Evolutionary conservation across 768 basidiomycete species (phyloP), one percentile per base, ranked within the genome.

Genomic region (Tubosaeta sp.): DNA sequence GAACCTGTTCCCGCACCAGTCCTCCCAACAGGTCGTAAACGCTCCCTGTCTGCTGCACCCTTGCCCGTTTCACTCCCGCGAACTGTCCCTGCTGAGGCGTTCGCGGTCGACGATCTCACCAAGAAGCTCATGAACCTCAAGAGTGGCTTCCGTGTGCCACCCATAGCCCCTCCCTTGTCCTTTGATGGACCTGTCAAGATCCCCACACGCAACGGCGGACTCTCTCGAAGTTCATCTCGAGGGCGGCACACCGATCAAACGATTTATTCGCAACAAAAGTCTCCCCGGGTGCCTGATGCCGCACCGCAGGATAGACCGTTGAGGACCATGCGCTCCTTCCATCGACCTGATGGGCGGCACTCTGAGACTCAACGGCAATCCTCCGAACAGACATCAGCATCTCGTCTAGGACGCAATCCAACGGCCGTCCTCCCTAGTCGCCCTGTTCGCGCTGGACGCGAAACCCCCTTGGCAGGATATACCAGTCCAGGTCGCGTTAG

Each of bases 311-410:
- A 64, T 13, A 59, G 55, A 46, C 40, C 65, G 3, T 56, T 87
- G 25, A 77, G 77, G 18, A 68, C 76, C 19, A 71, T 70, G 74
- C 76, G 81, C 16, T 87, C 87, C 8, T 84, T 89, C 71, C 84
- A 81, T 59, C 79, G 75, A 30, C 64, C 73, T 10, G 67, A 74
- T 41, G 60, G 66, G 41, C 65, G 70, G 30, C 52, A 68, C 14
- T 48, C 60, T 2, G 76, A 77, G 34, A 50, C 64, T n/a, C 61
- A 63, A 19, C 69, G 73, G 9, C 46, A 71, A 22, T 69, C 72
- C 25, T 38, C 43, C 4, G 73, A 73, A 36, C 52, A 54, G 48
- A 44, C 43, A 13, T 52, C 61, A 9, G 65, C 67, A 32, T 65
- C 65, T 35, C 62, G 60, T 42, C 51, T 74, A 38, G 65, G 63